These are phyloP conservation scores for Fusarium incarnatum DNA, from an alignment of 2,329 filamentous ascomycete genomes.

Conservation along the genomic window DNA sequence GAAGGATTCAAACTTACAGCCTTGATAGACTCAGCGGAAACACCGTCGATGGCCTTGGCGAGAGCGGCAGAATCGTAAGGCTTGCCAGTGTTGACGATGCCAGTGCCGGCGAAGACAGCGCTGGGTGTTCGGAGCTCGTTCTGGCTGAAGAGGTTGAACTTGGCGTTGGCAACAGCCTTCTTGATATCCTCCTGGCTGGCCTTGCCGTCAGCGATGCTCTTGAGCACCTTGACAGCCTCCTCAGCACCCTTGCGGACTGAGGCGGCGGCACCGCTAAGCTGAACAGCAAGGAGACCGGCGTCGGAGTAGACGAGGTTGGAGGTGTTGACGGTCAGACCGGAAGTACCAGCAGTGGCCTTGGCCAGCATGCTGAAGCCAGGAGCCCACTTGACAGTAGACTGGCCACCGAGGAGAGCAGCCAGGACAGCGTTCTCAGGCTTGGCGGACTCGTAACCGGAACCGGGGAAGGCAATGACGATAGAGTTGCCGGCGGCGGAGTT, in stretches of 20 bases:
- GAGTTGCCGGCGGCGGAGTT: conserved; percentile 82
- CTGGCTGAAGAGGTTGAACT: conserved; percentile 88
- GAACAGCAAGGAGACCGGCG: conserved; percentile 87
- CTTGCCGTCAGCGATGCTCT: conserved; percentile 80
- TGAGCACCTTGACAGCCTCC: conserved; percentile 82
- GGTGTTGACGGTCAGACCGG: conserved; percentile 76
- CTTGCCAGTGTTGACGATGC: conserved; percentile 83
- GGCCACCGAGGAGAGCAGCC: conserved; percentile 86
- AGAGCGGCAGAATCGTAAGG: conserved; percentile 85
- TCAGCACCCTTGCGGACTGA: conserved; percentile 80
- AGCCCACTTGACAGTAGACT: conserved; percentile 95
- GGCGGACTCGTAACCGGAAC: conserved; percentile 82
- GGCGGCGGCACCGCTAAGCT: conserved; percentile 79
- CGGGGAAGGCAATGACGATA: conserved; percentile 91
- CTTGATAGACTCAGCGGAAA: conserved; percentile 87
- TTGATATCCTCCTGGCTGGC: conserved; percentile 86
- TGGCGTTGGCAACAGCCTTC: conserved; percentile 93
- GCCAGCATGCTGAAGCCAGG: conserved; percentile 90
- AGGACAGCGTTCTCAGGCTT: conserved; percentile 93
- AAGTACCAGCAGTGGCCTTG: conserved; percentile 76
- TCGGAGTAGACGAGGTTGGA: conserved; percentile 91
- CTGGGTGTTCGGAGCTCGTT: conserved; percentile 82
- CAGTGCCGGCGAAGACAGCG: conserved; percentile 85
- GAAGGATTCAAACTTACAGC: conserved; percentile 68
- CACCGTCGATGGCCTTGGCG: conserved; percentile 80